These are phyloP conservation scores for Cladobotryum mycophilum DNA, from an alignment of 2,329 filamentous ascomycete genomes.

Conservation along the genomic window DNA sequence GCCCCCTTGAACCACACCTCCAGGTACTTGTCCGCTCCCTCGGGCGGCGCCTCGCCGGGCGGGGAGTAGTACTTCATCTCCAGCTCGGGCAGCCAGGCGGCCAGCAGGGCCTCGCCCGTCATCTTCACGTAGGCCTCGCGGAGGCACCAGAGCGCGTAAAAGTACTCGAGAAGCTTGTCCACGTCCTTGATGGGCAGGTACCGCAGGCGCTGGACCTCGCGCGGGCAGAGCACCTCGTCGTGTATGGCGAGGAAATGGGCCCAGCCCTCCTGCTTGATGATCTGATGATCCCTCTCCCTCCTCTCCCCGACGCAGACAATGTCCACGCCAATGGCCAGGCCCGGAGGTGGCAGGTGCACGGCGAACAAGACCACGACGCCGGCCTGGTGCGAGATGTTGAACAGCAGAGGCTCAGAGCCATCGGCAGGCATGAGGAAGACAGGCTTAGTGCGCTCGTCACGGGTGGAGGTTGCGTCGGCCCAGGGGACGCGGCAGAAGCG, in stretches of 20 bases:
- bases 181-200: slow-evolving; percentile 23
- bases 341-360: slow-evolving; percentile 28
- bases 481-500: slow-evolving; percentile 54
- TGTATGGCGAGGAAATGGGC: slow-evolving; percentile 64
- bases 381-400: slow-evolving; percentile 76
- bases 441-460: slow-evolving; percentile 50
- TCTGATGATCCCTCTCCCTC: slow-evolving; percentile 51
- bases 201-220: slow-evolving; percentile 59
- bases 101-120: slow-evolving; percentile 70
- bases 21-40: slow-evolving; percentile 10
- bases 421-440: slow-evolving; percentile 43
- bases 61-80: slow-evolving; percentile 61
- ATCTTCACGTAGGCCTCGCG: slow-evolving; percentile 81
- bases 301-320: slow-evolving; percentile 71
- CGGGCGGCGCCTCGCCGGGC: slow-evolving; percentile 32
- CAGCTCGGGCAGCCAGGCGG: slow-evolving; percentile 63
- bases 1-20: slow-evolving; percentile 27
- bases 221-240: slow-evolving; percentile 59
- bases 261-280: slow-evolving; percentile 56
- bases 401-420: slow-evolving; percentile 46
- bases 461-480: slow-evolving; percentile 49
- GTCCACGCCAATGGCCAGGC: slow-evolving; percentile 59
- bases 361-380: slow-evolving; percentile 66
- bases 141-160: slow-evolving; percentile 74
- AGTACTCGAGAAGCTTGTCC: slow-evolving; percentile 59